Base-by-base conservation (phyloP, 2,329 filamentous ascomycete species). In the Aureobasidium lini region DNA sequence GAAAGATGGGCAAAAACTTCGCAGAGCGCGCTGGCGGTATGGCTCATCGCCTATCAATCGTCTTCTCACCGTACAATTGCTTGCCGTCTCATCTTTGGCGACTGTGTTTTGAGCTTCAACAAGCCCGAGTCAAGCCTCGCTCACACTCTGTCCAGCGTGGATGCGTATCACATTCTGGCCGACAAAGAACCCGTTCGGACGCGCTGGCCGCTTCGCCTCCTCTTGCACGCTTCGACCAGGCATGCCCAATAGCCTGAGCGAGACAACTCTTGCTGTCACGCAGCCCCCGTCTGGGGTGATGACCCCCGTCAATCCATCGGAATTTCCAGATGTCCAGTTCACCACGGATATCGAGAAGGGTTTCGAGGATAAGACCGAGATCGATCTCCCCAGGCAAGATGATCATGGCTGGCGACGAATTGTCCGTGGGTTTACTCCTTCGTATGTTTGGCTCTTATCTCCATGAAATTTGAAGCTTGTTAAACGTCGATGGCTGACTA, bases 391-490 rank as follows among this genome's bases (percentile, higher is more conserved):
- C 11, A 57, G 23, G 28, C 42, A 43, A 43, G 59, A 60, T 31
- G 57, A 60, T 16, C 37, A 53, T 16, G 57, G 57, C 16, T 60
- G 57, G 57, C 31, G 57, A 46, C 57, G 57, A 5, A 37, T 60
- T 23, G 47, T 60, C n/a, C 57, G 57, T 44, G 49, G 49, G 1
- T 60, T 60, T 29, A 60, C 59, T 9, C 57, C 57, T 10, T 50
- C 44, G 40, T 54, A 34, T 13, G 57, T 54, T 37, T 16, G 3
- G 23, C 11, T 11, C 4, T n/a, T 13, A 6, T 40, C 39, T 40
- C 29, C 50, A 31, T 11, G 46, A n/a, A 4, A 4, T 16, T 15
- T 18, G 1, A 11, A 39, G 6, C 6, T 36, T 46, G 16, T 36
- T 15, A 23, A 3, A 47, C 23, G 39, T 29, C 6, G 10, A 31